phyloP scores from a whole-genome alignment of 495 filamentous ascomycete species.

The Xylaria longipes region DNA sequence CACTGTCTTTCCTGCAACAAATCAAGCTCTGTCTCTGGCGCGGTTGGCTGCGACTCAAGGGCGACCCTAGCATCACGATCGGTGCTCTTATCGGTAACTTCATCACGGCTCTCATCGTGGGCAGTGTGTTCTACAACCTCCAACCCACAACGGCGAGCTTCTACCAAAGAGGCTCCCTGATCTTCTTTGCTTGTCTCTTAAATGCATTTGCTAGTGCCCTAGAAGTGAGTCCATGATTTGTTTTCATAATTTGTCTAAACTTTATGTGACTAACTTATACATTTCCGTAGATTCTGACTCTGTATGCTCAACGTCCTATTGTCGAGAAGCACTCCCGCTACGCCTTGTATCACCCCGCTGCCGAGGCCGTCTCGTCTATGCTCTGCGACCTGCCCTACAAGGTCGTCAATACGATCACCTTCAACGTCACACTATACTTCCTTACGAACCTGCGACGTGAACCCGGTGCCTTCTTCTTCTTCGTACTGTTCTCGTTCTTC shows the following conservation, averaged over 20 bases:
- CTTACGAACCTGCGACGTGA: conserved; percentile 83
- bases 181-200: conserved; percentile 89
- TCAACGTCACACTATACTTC: conserved; percentile 84
- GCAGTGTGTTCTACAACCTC: conserved; percentile 83
- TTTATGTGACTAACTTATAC: conserved; percentile 14
- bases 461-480: conserved; percentile 80
- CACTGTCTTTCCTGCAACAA: conserved; percentile 74
- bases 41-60: conserved; percentile 71
- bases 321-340: conserved; percentile 92
- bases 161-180: conserved; percentile 77
- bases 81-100: conserved; percentile 75
- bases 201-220: conserved; percentile 82
- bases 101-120: conserved; percentile 77
- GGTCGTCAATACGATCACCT: conserved; percentile 52
- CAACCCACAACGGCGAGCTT: conserved; percentile 68
- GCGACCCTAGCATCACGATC: conserved; percentile 75
- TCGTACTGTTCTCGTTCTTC: conserved; percentile 72
- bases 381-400: conserved; percentile 82
- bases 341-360: conserved; percentile 89
- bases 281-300: conserved; percentile 66
- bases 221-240: conserved; percentile 58
- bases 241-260: not conserved
- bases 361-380: conserved; percentile 86
- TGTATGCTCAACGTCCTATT: conserved; percentile 87
- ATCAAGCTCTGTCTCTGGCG: conserved; percentile 75